A percentile compares a stretch with the other conserved stretches of the same genome.
These are phyloP conservation scores for Neltuma alba DNA, from an alignment of 306 rosid species.

Conservation along the genomic window DNA sequence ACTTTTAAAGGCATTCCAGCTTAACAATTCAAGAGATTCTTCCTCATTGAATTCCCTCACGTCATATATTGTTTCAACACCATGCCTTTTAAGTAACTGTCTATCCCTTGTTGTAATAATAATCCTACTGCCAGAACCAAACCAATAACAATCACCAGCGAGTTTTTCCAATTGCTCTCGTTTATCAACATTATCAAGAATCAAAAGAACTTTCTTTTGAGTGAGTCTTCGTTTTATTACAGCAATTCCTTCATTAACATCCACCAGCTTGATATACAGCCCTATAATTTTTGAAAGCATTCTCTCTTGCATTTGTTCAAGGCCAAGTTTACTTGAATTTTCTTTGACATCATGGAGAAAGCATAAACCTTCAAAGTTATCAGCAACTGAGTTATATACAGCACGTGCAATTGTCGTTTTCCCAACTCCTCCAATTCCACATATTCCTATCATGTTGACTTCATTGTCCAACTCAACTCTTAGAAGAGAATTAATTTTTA, in stretches of 20 bases:
- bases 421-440: no score
- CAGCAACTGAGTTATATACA: no score
- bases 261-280: neutral
- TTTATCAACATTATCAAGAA: neutral
- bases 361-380: no score
- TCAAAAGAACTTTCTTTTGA: no score
- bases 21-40: neutral
- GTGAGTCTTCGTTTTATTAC: neutral
- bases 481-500: neutral
- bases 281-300: no score
- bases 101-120: neutral
- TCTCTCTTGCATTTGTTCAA: no score
- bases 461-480: neutral
- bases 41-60: neutral
- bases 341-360: no score
- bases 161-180: neutral
- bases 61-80: neutral
- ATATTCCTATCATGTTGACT: neutral
- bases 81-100: neutral
- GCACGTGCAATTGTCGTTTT: no score
- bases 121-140: neutral
- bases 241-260: neutral
- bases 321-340: no score
- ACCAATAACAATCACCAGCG: neutral
- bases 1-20: slow-evolving; percentile 6